Evolutionary conservation across 257 asterid genomes (phyloP).

Genomic region (Fraxinus pennsylvanica): DNA sequence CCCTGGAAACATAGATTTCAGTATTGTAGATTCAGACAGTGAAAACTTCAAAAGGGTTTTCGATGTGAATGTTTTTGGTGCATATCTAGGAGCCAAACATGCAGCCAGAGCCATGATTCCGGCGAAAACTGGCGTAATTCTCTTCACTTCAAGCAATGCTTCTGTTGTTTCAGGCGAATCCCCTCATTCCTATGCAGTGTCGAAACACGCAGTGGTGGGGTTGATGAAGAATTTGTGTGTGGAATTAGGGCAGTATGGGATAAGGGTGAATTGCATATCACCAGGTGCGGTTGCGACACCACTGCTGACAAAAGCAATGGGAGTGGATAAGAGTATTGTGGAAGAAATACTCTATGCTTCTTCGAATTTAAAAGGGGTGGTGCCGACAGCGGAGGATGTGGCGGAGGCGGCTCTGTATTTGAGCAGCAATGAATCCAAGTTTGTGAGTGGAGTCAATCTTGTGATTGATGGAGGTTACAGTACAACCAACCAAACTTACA

Average conservation of each 20-base stretch:
- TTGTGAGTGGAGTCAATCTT: slow-evolving; percentile 29
- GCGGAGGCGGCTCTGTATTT: slow-evolving; percentile 30
- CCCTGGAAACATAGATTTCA: background rate
- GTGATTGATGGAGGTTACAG: slow-evolving; percentile 33
- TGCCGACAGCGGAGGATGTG: slow-evolving; percentile 14
- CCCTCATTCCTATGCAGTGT: slow-evolving; percentile 8
- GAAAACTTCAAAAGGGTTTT: slow-evolving; percentile 25
- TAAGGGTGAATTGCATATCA: slow-evolving; percentile 33
- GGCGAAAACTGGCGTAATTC: slow-evolving; percentile 26
- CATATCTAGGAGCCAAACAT: slow-evolving; percentile 35
- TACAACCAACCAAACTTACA: slow-evolving; percentile 16
- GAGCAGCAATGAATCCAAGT: slow-evolving; percentile 32
- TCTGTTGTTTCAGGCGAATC: slow-evolving; percentile 5
- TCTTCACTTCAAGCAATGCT: slow-evolving; percentile 29
- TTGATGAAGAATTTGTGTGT: slow-evolving; percentile 30
- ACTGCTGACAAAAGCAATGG: slow-evolving; percentile 3
- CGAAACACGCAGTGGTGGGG: slow-evolving; percentile 32
- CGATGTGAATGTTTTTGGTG: slow-evolving; percentile 31
- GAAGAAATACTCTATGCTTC: background rate
- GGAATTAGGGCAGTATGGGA: slow-evolving; percentile 30
- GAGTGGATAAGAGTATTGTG: background rate
- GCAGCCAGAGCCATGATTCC: slow-evolving; percentile 40
- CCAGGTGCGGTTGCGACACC: slow-evolving; percentile 35
- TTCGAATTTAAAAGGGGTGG: slow-evolving; percentile 14
- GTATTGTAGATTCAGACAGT: background rate